Percentiles rank a stretch among this genome's conserved stretches.
These are phyloP conservation scores for Botryosphaeria dothidea DNA, from an alignment of 2,329 filamentous ascomycete species.

Conservation along the genomic window DNA sequence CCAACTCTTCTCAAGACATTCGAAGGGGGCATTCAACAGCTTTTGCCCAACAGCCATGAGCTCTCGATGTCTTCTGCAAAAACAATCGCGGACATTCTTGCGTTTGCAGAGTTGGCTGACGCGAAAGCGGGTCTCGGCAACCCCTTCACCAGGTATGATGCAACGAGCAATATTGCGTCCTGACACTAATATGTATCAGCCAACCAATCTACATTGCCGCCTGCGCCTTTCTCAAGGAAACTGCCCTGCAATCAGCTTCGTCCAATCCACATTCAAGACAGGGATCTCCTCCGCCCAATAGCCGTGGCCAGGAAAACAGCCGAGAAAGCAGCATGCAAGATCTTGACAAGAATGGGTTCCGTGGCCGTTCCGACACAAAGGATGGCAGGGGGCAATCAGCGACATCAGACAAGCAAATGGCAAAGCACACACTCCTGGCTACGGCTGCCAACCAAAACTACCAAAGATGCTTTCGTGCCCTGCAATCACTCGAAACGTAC, in stretches of 20 bases:
- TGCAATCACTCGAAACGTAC: conserved; percentile 78
- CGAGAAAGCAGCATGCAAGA: background rate
- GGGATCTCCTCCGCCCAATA: conserved; percentile 45
- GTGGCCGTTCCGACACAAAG: background rate
- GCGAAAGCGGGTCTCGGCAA: conserved; percentile 84
- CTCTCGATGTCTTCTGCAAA: conserved; percentile 85
- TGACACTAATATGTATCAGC: conserved; percentile 41
- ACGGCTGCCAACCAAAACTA: conserved; percentile 86
- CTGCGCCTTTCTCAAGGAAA: conserved; percentile 85
- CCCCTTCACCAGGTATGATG: conserved; percentile 65
- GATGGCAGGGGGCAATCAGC: conserved; percentile 22
- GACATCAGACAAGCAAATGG: conserved; percentile 44
- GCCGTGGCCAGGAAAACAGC: background rate
- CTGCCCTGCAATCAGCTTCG: conserved; percentile 66
- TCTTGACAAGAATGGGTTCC: background rate
- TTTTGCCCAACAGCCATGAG: conserved; percentile 79
- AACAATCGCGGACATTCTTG: conserved; percentile 85
- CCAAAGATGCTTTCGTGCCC: conserved; percentile 79
- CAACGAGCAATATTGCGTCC: conserved; percentile 19
- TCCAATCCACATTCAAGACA: conserved; percentile 65
- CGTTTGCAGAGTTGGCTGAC: conserved; percentile 83
- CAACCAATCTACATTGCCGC: conserved; percentile 92
- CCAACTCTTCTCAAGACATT: conserved; percentile 81
- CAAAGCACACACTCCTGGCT: conserved; percentile 74
- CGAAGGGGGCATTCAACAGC: conserved; percentile 66